Conservation (phyloP, 2,329 filamentous ascomycete species). For the Cladosporium sphaerospermum region DNA sequence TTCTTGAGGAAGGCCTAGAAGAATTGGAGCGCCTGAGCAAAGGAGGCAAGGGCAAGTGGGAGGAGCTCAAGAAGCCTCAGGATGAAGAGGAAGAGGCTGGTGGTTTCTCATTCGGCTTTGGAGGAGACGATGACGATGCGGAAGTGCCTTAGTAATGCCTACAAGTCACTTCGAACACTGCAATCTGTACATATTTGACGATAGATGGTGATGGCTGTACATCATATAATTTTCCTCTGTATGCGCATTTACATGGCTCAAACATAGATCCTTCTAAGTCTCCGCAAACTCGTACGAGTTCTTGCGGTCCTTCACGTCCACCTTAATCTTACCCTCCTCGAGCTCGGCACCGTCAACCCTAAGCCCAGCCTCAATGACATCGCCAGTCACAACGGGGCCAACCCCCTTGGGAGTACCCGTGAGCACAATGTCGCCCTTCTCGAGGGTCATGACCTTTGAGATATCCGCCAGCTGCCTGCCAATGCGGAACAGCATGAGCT, state of each 20-base stretch:
- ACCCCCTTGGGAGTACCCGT: constrained; percentile 98
- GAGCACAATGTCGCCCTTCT: constrained; percentile 84
- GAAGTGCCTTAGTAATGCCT: constrained; percentile 21
- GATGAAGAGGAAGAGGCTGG: constrained; percentile 44
- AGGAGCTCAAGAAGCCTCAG: constrained; percentile 60
- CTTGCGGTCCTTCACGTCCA: constrained; percentile 71
- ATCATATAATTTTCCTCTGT: neutral
- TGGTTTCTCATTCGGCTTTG: constrained; percentile 58
- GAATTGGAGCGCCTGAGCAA: constrained; percentile 58
- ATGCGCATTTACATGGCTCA: neutral
- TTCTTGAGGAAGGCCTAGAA: constrained; percentile 60
- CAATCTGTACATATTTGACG: too few species aligned
- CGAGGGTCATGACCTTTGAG: constrained; percentile 87
- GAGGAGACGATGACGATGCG: constrained; percentile 42
- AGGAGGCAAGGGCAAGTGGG: constrained; percentile 79
- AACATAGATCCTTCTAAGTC: constrained; percentile 31
- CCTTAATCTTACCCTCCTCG: constrained; percentile 76
- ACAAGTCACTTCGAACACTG: neutral
- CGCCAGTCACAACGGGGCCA: constrained; percentile 74
- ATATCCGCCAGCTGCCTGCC: constrained; percentile 85
- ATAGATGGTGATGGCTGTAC: neutral
- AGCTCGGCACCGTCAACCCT: constrained; percentile 75
- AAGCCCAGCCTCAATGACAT: constrained; percentile 80
- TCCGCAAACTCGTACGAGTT: constrained; percentile 66
- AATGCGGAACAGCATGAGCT: constrained; percentile 88